Evolutionary conservation across 139 green algal genomes (phyloP).

Genomic region (Pycnococcus provasolii): DNA sequence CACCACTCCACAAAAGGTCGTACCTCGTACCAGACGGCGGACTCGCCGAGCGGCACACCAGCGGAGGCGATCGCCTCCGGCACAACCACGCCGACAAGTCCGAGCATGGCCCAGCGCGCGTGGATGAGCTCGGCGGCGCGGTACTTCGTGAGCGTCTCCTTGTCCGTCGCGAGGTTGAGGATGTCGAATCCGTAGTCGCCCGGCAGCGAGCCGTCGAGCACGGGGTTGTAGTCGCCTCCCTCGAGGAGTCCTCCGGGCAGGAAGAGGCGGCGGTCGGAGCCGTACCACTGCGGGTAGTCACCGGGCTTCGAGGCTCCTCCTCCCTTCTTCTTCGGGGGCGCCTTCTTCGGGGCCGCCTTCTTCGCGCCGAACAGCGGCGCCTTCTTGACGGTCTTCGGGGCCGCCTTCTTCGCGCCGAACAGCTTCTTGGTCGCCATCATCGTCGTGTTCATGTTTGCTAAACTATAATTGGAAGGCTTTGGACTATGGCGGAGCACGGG

Average conservation of each 20-base stretch:
- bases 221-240: background rate
- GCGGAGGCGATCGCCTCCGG: constrained; percentile 33
- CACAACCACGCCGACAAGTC: constrained; percentile 35
- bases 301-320: no score
- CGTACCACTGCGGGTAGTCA: background rate
- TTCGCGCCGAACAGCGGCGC: no score
- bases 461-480: no score
- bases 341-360: no score
- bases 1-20: background rate
- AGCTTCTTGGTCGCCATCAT: no score
- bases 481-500: no score
- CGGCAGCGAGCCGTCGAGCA: constrained; percentile 3
- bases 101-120: constrained; percentile 93
- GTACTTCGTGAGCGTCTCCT: constrained; percentile 47
- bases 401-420: no score
- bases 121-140: constrained; percentile 94
- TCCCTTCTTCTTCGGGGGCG: no score
- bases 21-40: constrained; percentile 53
- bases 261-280: background rate
- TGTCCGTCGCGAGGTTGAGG: constrained; percentile 7
- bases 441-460: no score
- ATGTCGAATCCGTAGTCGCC: constrained; percentile 37
- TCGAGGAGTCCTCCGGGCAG: constrained; percentile 8
- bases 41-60: constrained; percentile 34
- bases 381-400: no score